Evolutionary conservation across 768 basidiomycete species (phyloP), one percentile per base, ranked within the genome.

Genomic region (Hygrocybe punicea): DNA sequence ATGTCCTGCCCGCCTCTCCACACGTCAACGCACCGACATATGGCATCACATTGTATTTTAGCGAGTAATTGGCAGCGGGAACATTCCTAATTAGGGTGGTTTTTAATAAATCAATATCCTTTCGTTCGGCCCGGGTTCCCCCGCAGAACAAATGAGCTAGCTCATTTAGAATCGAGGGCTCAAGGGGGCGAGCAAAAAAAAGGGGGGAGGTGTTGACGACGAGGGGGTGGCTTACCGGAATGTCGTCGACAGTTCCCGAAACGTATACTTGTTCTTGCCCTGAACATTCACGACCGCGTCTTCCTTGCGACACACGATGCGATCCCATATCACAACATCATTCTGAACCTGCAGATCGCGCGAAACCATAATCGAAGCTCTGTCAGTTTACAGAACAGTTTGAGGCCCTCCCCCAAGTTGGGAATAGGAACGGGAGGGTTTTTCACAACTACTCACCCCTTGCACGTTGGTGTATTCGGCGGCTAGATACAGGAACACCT

Each of bases 31-130:
- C 62, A 17, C 93, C 93, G 17, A 95, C 89, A 65, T 88, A 86
- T 6, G 93, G 93, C 91, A 95, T 94, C 33, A 93, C 67, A 65
- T 94, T 93, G 73, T 94, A 96, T 65, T 87, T 89, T 24, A 96
- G 78, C 1, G 81, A 75, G 68, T 90, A 94, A 58, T 83, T 75
- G 6, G 87, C 84, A 14, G 87, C 77, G 13, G 80, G 73, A 29
- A 81, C 80, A 64, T 84, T 80, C 66, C 91, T 93, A 23, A 23
- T 19, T 8, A 47, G 59, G 29, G 50, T 11, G 21, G 25, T 58
- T 56, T 59, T 61, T 66, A 65, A 67, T 61, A 47, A 52, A 51
- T 39, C 51, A n/a, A n/a, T 29, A 49, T 48, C 33, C 6, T 8
- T 9, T 46, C 16, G 33, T 10, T 16, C 34, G 40, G 33, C 21